Percentiles rank a stretch among this genome's conserved stretches.
Conservation (phyloP, 2,329 filamentous ascomycete genomes). For the Scytalidium sp. region DNA sequence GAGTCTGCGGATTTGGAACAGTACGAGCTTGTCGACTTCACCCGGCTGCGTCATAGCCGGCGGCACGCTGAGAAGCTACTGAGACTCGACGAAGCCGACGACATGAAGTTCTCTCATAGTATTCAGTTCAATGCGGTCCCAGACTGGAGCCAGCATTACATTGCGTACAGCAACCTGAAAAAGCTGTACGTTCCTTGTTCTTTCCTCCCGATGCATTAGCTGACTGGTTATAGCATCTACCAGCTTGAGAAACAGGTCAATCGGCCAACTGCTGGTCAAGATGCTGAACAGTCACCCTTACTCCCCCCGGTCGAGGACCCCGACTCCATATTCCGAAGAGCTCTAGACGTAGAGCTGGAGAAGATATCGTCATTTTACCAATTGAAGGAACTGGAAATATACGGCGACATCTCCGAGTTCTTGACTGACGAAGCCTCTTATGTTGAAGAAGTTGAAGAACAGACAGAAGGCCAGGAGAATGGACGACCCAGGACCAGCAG, state of each 20-base stretch:
- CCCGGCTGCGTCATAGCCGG: conserved; percentile 8
- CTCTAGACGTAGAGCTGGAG: conserved; percentile 85
- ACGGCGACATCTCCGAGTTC: conserved; percentile 76
- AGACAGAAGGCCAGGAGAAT: conserved; percentile 27
- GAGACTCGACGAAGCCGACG: conserved; percentile 70
- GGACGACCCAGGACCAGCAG: conserved; percentile 40
- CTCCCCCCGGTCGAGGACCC: conserved; percentile 68
- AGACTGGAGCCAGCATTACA: conserved; percentile 99
- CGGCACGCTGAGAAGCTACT: conserved; percentile 63
- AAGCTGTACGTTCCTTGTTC: conserved; percentile 68
- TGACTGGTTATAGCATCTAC: conserved; percentile 67
- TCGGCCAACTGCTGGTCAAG: conserved; percentile 54
- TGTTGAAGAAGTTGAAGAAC: conserved; percentile 33
- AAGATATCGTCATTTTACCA: conserved; percentile 92
- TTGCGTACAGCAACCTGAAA: conserved; percentile 97
- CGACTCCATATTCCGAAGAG: conserved; percentile 76
- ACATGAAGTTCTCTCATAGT: conserved; percentile 99
- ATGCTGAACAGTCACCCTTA: conserved; percentile 83
- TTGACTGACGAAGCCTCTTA: conserved; percentile 71
- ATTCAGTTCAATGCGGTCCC: conserved; percentile 99
- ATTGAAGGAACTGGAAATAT: conserved; percentile 84
- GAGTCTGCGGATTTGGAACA: conserved; percentile 17
- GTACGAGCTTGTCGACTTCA: conserved; percentile 27
- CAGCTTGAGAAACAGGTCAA: conserved; percentile 84
- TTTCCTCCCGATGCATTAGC: neutral